phyloP scores from a whole-genome alignment of 2,329 filamentous ascomycete genomes.

The Fusarium fracticaudum region DNA sequence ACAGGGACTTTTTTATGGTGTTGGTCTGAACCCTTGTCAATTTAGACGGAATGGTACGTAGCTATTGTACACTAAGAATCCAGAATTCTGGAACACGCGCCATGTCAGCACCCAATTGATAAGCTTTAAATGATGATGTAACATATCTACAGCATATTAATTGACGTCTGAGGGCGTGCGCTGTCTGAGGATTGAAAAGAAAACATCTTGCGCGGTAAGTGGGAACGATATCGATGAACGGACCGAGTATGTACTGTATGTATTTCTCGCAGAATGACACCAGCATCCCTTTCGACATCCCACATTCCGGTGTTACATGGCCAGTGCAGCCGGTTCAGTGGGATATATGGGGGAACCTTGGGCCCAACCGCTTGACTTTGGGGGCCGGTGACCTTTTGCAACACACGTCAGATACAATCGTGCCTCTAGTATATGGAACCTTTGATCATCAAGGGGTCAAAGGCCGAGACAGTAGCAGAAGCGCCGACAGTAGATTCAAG shows the following conservation, averaged over 20 bases:
- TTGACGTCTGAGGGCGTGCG: too few relatives aligned
- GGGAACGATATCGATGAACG: not conserved
- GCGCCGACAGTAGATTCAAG: constrained; percentile 1
- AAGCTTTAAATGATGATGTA: not conserved
- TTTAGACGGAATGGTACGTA: not conserved
- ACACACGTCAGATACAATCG: not conserved
- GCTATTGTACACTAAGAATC: not conserved
- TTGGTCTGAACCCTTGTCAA: not conserved
- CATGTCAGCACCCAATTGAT: constrained; percentile 19
- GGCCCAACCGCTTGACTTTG: not conserved
- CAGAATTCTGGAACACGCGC: not conserved
- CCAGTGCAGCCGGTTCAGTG: not conserved
- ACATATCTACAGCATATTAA: not conserved
- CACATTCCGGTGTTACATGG: not conserved
- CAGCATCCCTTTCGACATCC: not conserved
- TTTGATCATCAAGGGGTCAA: not conserved
- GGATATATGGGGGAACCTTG: not conserved
- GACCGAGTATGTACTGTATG: not conserved
- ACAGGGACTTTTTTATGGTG: not conserved
- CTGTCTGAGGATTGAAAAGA: not conserved
- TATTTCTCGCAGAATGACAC: not conserved
- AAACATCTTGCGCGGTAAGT: not conserved
- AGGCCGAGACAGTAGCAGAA: not conserved
- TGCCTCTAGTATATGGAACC: not conserved
- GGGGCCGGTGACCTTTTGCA: not conserved